Conservation (phyloP, 192 early-diverging fungal species). For the Radiomyces spectabilis region DNA sequence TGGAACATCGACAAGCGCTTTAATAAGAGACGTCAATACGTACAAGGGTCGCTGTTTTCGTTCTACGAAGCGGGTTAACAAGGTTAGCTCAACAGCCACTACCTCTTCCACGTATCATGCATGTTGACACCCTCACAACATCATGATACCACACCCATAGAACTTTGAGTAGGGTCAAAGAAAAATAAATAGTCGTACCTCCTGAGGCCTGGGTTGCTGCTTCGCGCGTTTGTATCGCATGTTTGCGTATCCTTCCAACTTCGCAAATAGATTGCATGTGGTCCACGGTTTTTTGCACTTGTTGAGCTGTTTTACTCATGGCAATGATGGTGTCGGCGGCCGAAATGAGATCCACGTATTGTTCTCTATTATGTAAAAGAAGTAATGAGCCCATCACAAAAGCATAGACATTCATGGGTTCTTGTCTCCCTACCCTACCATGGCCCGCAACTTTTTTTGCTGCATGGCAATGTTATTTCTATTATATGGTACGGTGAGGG, state of each 20-base stretch:
- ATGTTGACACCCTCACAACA: too few relatives aligned
- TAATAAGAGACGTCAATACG: conserved; percentile 70
- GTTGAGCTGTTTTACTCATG: conserved; percentile 54
- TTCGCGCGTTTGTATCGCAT: too few relatives aligned
- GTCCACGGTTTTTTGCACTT: conserved; percentile 49
- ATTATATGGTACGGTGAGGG: not conserved
- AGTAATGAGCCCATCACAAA: not conserved
- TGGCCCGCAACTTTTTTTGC: conserved; percentile 71
- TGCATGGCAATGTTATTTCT: conserved; percentile 73
- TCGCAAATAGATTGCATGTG: conserved; percentile 50
- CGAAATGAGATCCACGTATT: conserved; percentile 79
- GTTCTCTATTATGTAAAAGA: conserved; percentile 46
- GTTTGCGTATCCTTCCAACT: too few relatives aligned
- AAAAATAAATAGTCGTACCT: too few relatives aligned
- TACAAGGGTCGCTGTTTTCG: conserved; percentile 52
- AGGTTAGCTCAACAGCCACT: too few relatives aligned
- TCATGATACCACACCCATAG: too few relatives aligned
- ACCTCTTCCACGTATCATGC: too few relatives aligned
- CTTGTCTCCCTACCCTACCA: conserved; percentile 68
- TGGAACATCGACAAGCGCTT: conserved; percentile 77
- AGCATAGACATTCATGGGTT: not conserved
- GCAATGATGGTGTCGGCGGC: conserved; percentile 73
- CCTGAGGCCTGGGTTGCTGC: too few relatives aligned
- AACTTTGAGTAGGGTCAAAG: too few relatives aligned
- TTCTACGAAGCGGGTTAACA: too few relatives aligned